Evolutionary conservation across 2,329 filamentous ascomycete genomes (phyloP).

Genomic region (Alternaria sp.): DNA sequence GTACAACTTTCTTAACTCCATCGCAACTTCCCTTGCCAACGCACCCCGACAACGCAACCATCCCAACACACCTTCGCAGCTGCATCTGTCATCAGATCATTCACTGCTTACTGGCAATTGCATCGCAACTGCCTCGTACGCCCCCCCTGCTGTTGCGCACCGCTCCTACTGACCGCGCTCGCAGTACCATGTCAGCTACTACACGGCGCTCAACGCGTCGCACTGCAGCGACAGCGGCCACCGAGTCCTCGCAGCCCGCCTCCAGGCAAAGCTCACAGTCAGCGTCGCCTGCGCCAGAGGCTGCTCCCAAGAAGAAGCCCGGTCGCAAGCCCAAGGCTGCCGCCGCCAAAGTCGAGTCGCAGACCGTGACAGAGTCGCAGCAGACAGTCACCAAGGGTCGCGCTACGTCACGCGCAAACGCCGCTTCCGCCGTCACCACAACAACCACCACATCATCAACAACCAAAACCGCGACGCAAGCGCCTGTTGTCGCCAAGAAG

Average conservation of each 20-base stretch:
- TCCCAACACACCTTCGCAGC: conserved; percentile 3
- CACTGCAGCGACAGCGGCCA: conserved; percentile 15
- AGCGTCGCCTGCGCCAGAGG: conserved; percentile 12
- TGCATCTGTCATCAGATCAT: conserved; percentile 8
- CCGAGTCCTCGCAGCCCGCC: conserved; percentile 15
- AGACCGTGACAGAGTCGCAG: conserved; percentile 12
- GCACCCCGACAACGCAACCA: neutral
- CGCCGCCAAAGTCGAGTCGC: conserved; percentile 14
- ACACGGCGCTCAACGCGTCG: conserved; percentile 26
- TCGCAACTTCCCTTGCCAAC: conserved; percentile 15
- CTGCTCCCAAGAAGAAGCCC: conserved; percentile 13
- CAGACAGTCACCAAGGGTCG: conserved; percentile 10
- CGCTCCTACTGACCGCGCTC: conserved; percentile 19
- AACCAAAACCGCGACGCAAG: neutral
- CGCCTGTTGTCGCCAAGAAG: conserved; percentile 10
- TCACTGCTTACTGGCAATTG: conserved; percentile 4
- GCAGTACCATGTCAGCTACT: conserved; percentile 23
- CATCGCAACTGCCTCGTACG: conserved; percentile 18
- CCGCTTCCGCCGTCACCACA: conserved; percentile 9
- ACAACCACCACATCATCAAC: conserved; percentile 10
- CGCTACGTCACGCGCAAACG: conserved; percentile 17
- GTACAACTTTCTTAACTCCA: conserved; percentile 27
- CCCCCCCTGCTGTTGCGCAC: conserved; percentile 11
- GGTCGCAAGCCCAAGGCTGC: conserved; percentile 18
- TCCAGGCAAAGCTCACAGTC: conserved; percentile 4